Base-by-base conservation (phyloP, 2,329 filamentous ascomycete genomes). In the Ceratocystis ficicola region DNA sequence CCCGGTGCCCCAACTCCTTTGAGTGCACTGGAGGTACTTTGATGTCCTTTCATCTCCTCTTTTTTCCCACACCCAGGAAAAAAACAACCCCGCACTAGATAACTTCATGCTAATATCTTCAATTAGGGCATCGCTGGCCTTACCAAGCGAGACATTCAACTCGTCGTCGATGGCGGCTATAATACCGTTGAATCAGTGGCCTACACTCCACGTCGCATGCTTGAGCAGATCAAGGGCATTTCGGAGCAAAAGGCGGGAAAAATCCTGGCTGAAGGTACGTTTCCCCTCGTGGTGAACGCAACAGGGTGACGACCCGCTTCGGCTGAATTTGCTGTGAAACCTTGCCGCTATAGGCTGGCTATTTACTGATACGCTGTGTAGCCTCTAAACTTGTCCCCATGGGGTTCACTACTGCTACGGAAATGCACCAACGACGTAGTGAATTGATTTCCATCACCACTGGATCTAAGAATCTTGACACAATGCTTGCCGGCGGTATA, bases 371-470 rank as follows among this genome's bases (percentile, higher is more conserved):
- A 69, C 52, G 64, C 20, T 41, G 17, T 70, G 41, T 70, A 95
- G 93, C 93, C 32, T 92, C 91, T 1, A 99, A 96, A 76, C 83
- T 97, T 63, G 94, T 99, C 0, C 94, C 94, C 0, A 96, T 99
- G 92, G 94, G 94, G 52, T 99, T 99, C 74, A 99, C 95, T 1
- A 99, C 94, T 0, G 94, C 94, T 2, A 99, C 94, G 0, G 95
- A 99, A 77, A 99, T 99, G 92, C 95, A 99, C 74, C 90, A 93
- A 71, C 87, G 94, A 69, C 86, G 95, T 75, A 96, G 91, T 75
- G 94, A 97, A 76, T 83, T 99, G 67, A 99, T 99, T 70, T 96
- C 92, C 15, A 96, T 99, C 70, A 96, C 94, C 2, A 99, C 94
- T 2, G 94, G 95, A 67, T 97, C 94, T 7, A 99, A 99, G 77